Base-by-base conservation (phyloP, 148 eudicot species). In the Vaccinium vitisidaea region DNA sequence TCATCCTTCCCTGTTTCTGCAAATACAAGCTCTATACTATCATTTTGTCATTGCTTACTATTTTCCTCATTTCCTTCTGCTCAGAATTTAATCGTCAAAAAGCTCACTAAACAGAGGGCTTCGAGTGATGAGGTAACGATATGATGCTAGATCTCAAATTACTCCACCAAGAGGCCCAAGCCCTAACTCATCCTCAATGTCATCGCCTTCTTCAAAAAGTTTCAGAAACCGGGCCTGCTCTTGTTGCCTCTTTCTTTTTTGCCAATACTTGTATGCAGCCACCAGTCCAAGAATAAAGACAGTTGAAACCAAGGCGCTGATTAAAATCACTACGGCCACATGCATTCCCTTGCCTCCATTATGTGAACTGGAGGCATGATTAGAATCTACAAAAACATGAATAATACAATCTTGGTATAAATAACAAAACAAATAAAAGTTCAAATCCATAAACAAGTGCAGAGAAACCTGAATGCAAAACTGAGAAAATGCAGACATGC, bases 221-320 rank as follows among this genome's bases (percentile, higher is more conserved):
- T 88, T 90, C 71, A 94, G 84, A 85, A 97, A 97, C 30, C 95
- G 92, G n/a, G 97, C 97, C 82, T 97, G 99, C 36, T 94, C 94
- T 83, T 92, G 90, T 82, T 89, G 90, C 83, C 93, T 93, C 90
- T 86, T 97, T 77, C 92, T 92, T 90, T 88, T 94, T 84, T 87
- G 90, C 94, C 95, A 94, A 82, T 78, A 90, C 88, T 92, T 95
- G 85, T 88, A 90, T 9, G 84, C 94, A n/a, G 88, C 89, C 23
- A 88, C 76, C 71, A 90, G 48, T 30, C 87, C 96, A 80, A 86
- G 13, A 78, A 91, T 61, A 10, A 92, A 83, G 69, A 91, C 19
- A 82, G 80, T 49, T 70, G 92, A 85, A 54, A 86, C 86, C 84
- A 75, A 82, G 77, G 53, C 85, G 73, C 92, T 91, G 85, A 89